Evolutionary conservation across 208 protist genomes (phyloP), one percentile per base, ranked within the genome.

Genomic region (Trypanosoma avium): DNA sequence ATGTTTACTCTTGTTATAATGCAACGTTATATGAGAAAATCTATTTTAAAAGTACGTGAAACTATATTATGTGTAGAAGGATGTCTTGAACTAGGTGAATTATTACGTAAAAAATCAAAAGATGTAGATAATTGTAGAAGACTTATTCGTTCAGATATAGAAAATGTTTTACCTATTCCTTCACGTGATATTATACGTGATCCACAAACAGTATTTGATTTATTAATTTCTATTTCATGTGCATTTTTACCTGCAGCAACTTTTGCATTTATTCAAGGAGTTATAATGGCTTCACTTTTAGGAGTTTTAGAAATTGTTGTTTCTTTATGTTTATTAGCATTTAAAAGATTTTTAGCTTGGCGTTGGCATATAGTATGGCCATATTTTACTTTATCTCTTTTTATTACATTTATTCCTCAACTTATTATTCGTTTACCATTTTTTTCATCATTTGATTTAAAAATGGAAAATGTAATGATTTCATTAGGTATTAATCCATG

Each of bases 221-320:
- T 60, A 24, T 6, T 67, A 22, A 65, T 65, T 56, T 8, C 58
- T 29, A 27, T 57, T 17, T 48, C 48, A 1, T 64, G 42, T 36
- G 26, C 22, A 13, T 40, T 70, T 26, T 36, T 70, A 15, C 70
- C 70, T 27, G 63, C 70, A 7, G 59, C 70, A 21, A 42, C 43
- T 24, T 48, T 70, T 42, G 27, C 61, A 30, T 75, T 75, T 59
- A 27, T 75, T 15, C 62, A 70, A 27, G 70, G 70, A 19, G 70
- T 70, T 43, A 10, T 70, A 45, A 38, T 70, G 21, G n/a, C 70
- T 15, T 67, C 59, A 38, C 60, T 75, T 3, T n/a, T 59, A 5
- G 70, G 70, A 15, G 70, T 70, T 5, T 2, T 70, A 24, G 36
- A 61, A 29, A 65, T 47, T 38, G 56, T 65, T 2, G 26, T 45